phyloP scores from a whole-genome alignment of 2,329 filamentous ascomycete genomes.

The Alternaria hordeiaustralica region DNA sequence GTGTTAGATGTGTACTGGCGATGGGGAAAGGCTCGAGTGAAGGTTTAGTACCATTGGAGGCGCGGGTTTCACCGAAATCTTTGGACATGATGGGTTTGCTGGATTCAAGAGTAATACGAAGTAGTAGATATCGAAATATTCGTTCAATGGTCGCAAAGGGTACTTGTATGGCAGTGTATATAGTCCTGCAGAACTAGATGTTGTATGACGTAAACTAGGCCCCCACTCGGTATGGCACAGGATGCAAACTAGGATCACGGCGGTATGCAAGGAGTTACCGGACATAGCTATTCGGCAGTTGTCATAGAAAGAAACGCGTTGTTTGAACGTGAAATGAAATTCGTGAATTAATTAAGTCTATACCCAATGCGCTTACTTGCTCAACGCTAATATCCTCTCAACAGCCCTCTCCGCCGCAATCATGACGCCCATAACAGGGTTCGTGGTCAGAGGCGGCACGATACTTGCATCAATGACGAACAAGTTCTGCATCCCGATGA shows the following conservation, averaged over 20 bases:
- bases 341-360: neutral
- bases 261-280: neutral
- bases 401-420: slow-evolving; percentile 60
- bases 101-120: neutral
- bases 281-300: neutral
- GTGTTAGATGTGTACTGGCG: neutral
- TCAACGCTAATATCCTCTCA: slow-evolving; percentile 54
- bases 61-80: neutral
- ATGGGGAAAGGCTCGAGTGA: neutral
- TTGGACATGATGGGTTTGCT: neutral
- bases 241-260: neutral
- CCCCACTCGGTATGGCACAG: neutral
- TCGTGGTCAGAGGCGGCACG: slow-evolving; percentile 59
- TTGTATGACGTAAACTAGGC: neutral
- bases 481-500: slow-evolving; percentile 58
- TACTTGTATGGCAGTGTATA: neutral
- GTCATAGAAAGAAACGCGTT: neutral
- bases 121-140: neutral
- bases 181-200: neutral
- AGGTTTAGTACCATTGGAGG: neutral
- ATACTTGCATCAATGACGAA: slow-evolving; percentile 62
- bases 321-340: neutral
- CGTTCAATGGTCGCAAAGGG: neutral
- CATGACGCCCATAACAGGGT: slow-evolving; percentile 64
- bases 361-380: neutral